These are phyloP conservation scores for Phaeotremella skinneri DNA, from an alignment of 768 basidiomycete species.

Conservation along the genomic window DNA sequence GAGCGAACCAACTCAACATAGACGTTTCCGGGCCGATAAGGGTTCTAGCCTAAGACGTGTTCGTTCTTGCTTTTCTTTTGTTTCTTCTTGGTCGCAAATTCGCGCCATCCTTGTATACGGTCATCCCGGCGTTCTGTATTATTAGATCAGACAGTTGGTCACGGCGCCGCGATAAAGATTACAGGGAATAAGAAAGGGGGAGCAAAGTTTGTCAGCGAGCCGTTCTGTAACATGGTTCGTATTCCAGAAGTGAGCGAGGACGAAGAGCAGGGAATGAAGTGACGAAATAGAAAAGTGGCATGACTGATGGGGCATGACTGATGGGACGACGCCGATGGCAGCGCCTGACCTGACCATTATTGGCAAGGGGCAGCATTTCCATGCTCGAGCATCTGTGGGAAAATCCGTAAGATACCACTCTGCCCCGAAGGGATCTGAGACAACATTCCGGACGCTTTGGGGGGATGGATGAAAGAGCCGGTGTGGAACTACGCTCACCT, in stretches of 20 bases:
- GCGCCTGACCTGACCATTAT: neutral
- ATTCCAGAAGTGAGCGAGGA: too few species aligned
- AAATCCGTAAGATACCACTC: conserved; percentile 16
- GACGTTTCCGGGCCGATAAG: neutral
- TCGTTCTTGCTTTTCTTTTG: conserved; percentile 49
- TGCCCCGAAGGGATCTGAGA: neutral
- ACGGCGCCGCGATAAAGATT: conserved; percentile 8
- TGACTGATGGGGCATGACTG: neutral
- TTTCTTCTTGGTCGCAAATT: conserved; percentile 35
- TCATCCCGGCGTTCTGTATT: conserved; percentile 45
- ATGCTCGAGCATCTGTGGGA: conserved; percentile 1
- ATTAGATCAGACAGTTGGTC: conserved; percentile 4
- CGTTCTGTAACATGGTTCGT: too few species aligned
- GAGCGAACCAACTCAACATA: neutral
- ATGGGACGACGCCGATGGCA: neutral
- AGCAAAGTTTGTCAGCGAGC: too few species aligned
- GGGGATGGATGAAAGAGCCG: neutral
- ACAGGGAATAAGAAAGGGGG: neutral
- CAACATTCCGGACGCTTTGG: neutral
- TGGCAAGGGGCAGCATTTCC: neutral
- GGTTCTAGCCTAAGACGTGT: conserved; percentile 43
- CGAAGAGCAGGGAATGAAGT: conserved; percentile 1
- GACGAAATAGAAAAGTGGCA: neutral
- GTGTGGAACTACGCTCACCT: conserved; percentile 33
- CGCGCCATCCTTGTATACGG: conserved; percentile 46